Base-by-base conservation (phyloP, 805 yeast genomes). In the Saccharomycopsis selenospora region DNA sequence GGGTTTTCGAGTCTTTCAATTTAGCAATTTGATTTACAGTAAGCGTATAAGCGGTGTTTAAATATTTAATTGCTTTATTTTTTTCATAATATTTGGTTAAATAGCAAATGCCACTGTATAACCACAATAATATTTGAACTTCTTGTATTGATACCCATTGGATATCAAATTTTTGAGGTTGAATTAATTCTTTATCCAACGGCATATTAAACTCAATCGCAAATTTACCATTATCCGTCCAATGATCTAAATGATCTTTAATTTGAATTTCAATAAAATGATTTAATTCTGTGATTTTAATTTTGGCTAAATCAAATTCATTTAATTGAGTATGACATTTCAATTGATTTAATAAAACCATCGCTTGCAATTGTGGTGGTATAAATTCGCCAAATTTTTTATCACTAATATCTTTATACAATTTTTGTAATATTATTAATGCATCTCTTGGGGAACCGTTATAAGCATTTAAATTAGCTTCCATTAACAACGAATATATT, bases 91-190 rank as follows among this genome's bases (percentile, higher is more conserved):
- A 50, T 13, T 41, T 36, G 13, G 23, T 22, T 14, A 53, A 29
- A 29, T 53, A 47, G 40, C 36, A 36, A 8, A 53, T 33, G 4
- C 54, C 56, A 24, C 44, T 29, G 8, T 29, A 47, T 13, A 53
- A 23, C 54, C 54, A 50, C 20, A 45, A 28, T 11, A 50, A 17
- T 6, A 47, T 47, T 36, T 53, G 54, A 2, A 53, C 51, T 43
- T 53, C 56, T 25, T 53, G 53, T 11, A 53, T 40, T 5, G 53
- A 44, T 14, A 47, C 25, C 56, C 56, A 53, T 11, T 29, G 33
- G 27, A 52, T 46, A 28, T 44, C 43, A 29, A 52, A 49, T 3
- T 7, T 7, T 20, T 33, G 38, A 10, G 38, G 8, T 14, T 5
- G 8, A 6, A 33, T 6, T 6, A 14, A 6, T 20, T 33, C 38